A percentile compares a stretch with the other conserved stretches of the same genome.
phyloP scores from a whole-genome alignment of 2,329 filamentous ascomycete species.

The Emericellopsis atlantica region DNA sequence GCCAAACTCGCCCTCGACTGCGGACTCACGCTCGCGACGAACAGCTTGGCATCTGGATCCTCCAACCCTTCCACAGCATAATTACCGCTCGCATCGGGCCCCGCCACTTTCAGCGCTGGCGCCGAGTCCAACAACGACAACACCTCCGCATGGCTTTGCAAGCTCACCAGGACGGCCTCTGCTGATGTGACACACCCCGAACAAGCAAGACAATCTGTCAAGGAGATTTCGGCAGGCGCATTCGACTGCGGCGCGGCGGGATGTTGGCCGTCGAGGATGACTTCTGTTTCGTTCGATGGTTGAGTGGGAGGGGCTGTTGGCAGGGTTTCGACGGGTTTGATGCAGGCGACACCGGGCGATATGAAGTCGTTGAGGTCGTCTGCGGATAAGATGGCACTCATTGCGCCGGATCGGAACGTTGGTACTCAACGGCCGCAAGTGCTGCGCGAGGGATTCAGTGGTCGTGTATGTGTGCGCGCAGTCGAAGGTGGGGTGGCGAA shows the following conservation, averaged over 20 bases:
- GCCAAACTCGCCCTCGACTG: slow-evolving; percentile 84
- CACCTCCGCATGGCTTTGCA: slow-evolving; percentile 91
- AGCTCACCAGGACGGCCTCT: slow-evolving; percentile 87
- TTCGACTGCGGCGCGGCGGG: slow-evolving; percentile 35
- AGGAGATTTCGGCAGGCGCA: slow-evolving; percentile 77
- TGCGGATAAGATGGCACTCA: slow-evolving; percentile 94
- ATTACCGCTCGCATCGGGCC: slow-evolving; percentile 16
- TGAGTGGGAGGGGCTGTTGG: slow-evolving; percentile 32
- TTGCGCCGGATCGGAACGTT: slow-evolving; percentile 27
- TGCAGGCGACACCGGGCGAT: slow-evolving; percentile 91
- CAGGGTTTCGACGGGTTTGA: slow-evolving; percentile 91
- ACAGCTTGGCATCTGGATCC: slow-evolving; percentile 56
- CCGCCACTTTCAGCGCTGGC: slow-evolving; percentile 30
- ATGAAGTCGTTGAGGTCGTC: slow-evolving; percentile 99
- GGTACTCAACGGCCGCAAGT: background rate
- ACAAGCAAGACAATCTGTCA: slow-evolving; percentile 94
- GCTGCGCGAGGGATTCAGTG: background rate
- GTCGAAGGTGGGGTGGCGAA: no score
- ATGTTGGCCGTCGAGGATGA: slow-evolving; percentile 80
- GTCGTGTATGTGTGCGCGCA: background rate
- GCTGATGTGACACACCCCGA: slow-evolving; percentile 96
- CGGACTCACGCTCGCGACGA: slow-evolving; percentile 85
- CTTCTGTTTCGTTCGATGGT: slow-evolving; percentile 54
- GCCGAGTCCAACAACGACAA: slow-evolving; percentile 65
- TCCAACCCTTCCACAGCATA: slow-evolving; percentile 38